phyloP scores from a whole-genome alignment of 495 filamentous ascomycete genomes.

The Xylaria sp. region DNA sequence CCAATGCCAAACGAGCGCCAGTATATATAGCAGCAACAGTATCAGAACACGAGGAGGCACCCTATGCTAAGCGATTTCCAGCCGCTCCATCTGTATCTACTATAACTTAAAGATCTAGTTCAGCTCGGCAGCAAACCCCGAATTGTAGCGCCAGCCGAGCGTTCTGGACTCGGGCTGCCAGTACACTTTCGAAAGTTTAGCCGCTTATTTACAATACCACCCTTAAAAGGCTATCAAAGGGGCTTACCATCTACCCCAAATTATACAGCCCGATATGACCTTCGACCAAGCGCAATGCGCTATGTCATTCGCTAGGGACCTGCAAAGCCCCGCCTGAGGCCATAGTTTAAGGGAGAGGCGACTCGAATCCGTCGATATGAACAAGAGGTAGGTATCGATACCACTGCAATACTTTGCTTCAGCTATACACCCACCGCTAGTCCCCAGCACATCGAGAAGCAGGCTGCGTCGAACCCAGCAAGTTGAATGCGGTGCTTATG shows the following conservation, averaged over 20 bases:
- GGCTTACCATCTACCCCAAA: background rate
- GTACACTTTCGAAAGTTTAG: background rate
- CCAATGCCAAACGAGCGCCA: background rate
- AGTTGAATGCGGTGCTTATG: background rate
- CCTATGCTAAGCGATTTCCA: too few relatives aligned
- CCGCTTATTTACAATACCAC: background rate
- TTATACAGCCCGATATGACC: background rate
- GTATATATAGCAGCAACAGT: background rate
- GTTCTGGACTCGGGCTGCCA: background rate
- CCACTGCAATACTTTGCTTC: background rate
- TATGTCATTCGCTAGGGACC: background rate
- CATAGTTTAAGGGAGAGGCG: background rate
- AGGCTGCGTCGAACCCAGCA: background rate
- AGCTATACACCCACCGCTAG: background rate
- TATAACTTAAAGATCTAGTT: too few relatives aligned
- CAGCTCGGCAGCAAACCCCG: background rate
- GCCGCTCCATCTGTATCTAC: too few relatives aligned
- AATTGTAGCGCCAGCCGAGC: background rate
- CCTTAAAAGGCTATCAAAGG: background rate
- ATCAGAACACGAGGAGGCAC: too few relatives aligned
- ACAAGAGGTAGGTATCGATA: too few relatives aligned
- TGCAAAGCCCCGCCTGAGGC: constrained; percentile 5
- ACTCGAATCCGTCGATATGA: too few relatives aligned
- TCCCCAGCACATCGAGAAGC: background rate
- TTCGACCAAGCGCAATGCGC: too few relatives aligned